Evolutionary conservation across 2,329 filamentous ascomycete species (phyloP), one percentile per base, ranked within the genome.

Genomic region (Pseudopithomyces maydicus): DNA sequence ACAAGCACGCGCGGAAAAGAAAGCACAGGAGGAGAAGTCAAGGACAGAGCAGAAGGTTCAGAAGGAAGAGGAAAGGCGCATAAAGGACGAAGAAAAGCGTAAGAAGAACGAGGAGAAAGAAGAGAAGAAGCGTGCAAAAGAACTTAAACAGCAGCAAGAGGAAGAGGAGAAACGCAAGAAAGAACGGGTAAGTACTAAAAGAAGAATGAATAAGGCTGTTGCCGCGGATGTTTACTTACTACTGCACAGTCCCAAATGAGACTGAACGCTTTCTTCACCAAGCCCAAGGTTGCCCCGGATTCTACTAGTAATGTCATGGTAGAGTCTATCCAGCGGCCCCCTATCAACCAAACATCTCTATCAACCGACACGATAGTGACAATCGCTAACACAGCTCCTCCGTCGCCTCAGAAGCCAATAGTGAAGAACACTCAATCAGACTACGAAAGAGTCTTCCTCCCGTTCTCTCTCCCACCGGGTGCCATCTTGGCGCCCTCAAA

Each of bases 401-500:
- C 61, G 59, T 76, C 71, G 23, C 72, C 68, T 57, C 71, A 74
- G 73, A 76, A 72, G 49, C 50, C 53, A 2, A 61, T 69, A 19
- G 62, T 59, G 15, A 68, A 69, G 47, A 76, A 73, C 52, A 64
- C 64, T 10, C 65, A 75, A 22, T 75, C 74, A 6, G 79, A 81
- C 58, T 78, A 80, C 57, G 63, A 90, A 17, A 87, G 86, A 63
- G 80, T 83, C 35, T 98, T 98, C 68, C 84, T 92, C 32, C 88
- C 90, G 0, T 98, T 97, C 74, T 93, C 90, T 60, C 70, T 95
- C 44, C 89, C 91, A 56, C 82, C 87, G 2, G 84, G 91, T 67
- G 90, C 91, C 1, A 84, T 78, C n/a, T 65, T 97, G 52, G 92
- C 92, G 0, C 81, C 83, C 0, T 64, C 81, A 47, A 80, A 77